Evolutionary conservation across 73 alveolate genomes (phyloP).

Genomic region (Paramecium tetraurelia): DNA sequence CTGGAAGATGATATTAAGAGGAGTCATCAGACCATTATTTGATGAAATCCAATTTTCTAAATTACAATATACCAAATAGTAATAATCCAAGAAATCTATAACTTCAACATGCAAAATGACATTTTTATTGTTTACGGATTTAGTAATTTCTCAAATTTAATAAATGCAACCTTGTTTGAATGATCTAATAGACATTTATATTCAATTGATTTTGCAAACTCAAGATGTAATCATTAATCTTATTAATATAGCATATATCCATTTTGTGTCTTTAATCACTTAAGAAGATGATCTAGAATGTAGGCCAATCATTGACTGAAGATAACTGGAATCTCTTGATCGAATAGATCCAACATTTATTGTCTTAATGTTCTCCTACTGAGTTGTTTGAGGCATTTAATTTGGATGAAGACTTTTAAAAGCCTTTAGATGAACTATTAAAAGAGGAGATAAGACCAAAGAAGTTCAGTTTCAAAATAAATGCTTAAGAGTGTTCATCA

Average conservation of each 20-base stretch:
- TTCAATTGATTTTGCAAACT: slow-evolving; percentile 23
- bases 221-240: slow-evolving; percentile 7
- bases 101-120: background rate
- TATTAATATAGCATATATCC: background rate
- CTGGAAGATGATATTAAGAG: slow-evolving; percentile 61
- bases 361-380: slow-evolving; percentile 9
- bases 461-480: slow-evolving; percentile 12
- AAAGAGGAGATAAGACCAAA: background rate
- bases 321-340: slow-evolving; percentile 24
- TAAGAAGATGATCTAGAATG: background rate
- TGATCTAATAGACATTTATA: slow-evolving; percentile 27
- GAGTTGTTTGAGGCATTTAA: slow-evolving; percentile 37
- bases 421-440: slow-evolving; percentile 19
- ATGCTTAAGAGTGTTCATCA: background rate
- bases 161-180: slow-evolving; percentile 14
- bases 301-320: background rate
- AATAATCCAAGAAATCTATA: background rate
- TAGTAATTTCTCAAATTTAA: background rate
- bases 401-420: slow-evolving; percentile 42
- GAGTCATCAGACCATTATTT: slow-evolving; percentile 61
- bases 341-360: background rate
- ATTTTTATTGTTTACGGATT: background rate
- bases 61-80: background rate
- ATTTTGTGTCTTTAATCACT: slow-evolving; percentile 3
- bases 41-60: slow-evolving; percentile 59